A percentile compares a stretch with the other conserved stretches of the same genome.
These are phyloP conservation scores for Incumbomyces lentus DNA, from an alignment of 2,329 filamentous ascomycete genomes.

Conservation along the genomic window DNA sequence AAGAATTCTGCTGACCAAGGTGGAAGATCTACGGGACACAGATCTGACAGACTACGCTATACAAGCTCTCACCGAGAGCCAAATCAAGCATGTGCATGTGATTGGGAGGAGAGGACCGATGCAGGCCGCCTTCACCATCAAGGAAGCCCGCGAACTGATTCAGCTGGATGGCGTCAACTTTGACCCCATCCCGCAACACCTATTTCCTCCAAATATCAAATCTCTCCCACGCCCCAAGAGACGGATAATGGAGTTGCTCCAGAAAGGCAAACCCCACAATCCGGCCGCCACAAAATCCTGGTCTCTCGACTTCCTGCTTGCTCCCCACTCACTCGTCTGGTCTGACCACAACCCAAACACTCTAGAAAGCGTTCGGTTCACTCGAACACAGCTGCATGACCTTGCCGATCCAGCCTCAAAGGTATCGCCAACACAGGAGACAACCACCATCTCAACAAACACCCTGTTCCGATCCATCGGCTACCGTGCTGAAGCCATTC, in stretches of 20 bases:
- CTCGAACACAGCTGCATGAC: constrained; percentile 39
- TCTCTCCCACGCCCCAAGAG: constrained; percentile 64
- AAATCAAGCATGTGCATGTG: constrained; percentile 69
- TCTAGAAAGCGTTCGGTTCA: constrained; percentile 19
- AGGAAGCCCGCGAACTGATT: constrained; percentile 82
- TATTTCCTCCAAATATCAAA: constrained; percentile 59
- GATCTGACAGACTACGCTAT: constrained; percentile 84
- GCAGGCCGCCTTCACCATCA: constrained; percentile 92
- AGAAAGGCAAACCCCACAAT: constrained; percentile 56
- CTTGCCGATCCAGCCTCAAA: constrained; percentile 42
- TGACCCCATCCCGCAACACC: constrained; percentile 51
- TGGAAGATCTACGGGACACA: constrained; percentile 64
- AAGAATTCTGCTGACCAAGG: constrained; percentile 67
- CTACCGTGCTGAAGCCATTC: constrained; percentile 71
- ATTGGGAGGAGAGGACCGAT: constrained; percentile 81
- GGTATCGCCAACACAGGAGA: constrained; percentile 39
- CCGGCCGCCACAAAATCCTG: constrained; percentile 55
- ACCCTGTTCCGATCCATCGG: constrained; percentile 89
- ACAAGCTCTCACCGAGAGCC: constrained; percentile 60
- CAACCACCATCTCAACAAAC: constrained; percentile 49
- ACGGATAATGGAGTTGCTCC: constrained; percentile 69
- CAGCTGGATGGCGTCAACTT: constrained; percentile 64
- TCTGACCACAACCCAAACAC: constrained; percentile 16
- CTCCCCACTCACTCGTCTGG: constrained; percentile 59
- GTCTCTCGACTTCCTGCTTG: constrained; percentile 78